Conservation (phyloP, 805 yeast species). For the Kodamaea laetipori region DNA sequence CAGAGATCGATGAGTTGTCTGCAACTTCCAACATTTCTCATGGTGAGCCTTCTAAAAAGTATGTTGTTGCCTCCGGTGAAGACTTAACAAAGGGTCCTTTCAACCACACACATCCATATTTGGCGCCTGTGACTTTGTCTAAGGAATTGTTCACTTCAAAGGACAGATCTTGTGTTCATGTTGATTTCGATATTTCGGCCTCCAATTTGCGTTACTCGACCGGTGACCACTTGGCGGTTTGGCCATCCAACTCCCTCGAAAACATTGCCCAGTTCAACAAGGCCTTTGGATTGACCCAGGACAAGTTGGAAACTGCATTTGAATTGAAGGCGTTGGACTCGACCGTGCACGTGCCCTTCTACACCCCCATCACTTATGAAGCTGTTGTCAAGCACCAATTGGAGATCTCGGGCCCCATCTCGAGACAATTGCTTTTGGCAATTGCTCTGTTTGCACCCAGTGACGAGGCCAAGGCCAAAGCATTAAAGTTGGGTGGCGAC, state of each 20-base stretch:
- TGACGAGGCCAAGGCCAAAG: conserved; percentile 52
- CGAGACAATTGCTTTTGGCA: conserved; percentile 78
- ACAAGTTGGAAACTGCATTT: conserved; percentile 57
- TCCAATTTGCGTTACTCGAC: conserved; percentile 83
- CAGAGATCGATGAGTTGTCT: conserved; percentile 34
- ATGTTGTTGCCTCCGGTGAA: conserved; percentile 23
- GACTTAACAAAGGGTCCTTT: conserved; percentile 64
- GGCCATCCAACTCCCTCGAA: conserved; percentile 88
- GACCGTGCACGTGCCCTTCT: conserved; percentile 64
- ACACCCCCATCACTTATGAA: conserved; percentile 85
- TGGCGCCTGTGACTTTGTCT: conserved; percentile 64
- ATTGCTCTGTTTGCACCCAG: conserved; percentile 83
- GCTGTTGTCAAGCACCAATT: conserved; percentile 82
- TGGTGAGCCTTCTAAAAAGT: conserved; percentile 82
- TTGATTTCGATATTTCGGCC: conserved; percentile 79
- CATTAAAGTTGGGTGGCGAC: conserved; percentile 60
- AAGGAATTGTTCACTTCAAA: conserved; percentile 69
- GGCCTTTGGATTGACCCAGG: conserved; percentile 57
- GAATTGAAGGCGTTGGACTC: conserved; percentile 69
- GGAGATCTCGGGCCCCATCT: conserved; percentile 90
- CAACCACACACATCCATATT: conserved; percentile 77
- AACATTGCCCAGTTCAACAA: conserved; percentile 65
- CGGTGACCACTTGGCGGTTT: conserved; percentile 93
- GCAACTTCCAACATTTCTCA: conserved; percentile 32
- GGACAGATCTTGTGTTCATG: conserved; percentile 81